Evolutionary conservation across 2,329 filamentous ascomycete genomes (phyloP).

Genomic region (Arthroderma uncinatum): DNA sequence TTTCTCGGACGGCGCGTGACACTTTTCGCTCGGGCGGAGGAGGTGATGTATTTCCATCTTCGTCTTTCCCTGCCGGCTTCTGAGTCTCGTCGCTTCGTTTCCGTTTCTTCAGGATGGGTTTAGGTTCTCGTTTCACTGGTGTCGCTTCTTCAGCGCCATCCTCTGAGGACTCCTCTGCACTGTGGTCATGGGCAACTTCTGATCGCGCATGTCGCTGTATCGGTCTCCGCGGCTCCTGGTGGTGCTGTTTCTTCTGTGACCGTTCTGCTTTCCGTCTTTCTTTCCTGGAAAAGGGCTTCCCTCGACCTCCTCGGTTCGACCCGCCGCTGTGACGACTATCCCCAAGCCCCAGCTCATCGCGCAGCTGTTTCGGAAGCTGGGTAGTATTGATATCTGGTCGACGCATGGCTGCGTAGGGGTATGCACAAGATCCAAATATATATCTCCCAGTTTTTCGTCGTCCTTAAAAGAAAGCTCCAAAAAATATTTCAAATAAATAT

Average conservation of each 20-base stretch:
- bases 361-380: constrained; percentile 29
- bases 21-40: constrained; percentile 15
- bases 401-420: constrained; percentile 21
- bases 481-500: neutral
- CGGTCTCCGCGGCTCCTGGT: constrained; percentile 12
- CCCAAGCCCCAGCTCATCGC: constrained; percentile 31
- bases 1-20: constrained; percentile 44
- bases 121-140: constrained; percentile 16
- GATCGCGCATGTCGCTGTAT: neutral
- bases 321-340: constrained; percentile 16
- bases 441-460: constrained; percentile 3
- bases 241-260: constrained; percentile 46
- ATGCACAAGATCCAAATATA: neutral
- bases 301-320: constrained; percentile 21
- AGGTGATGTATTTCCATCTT: constrained; percentile 15
- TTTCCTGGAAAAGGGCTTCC: constrained; percentile 40
- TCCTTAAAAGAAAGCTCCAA: neutral
- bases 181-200: constrained; percentile 9
- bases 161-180: constrained; percentile 18
- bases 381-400: constrained; percentile 33
- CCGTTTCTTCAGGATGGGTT: constrained; percentile 30
- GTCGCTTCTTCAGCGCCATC: constrained; percentile 22
- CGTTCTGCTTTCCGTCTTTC: constrained; percentile 58
- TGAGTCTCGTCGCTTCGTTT: constrained; percentile 16
- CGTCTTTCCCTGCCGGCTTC: constrained; percentile 19